Percentiles rank a stretch among this genome's conserved stretches.
phyloP scores from a whole-genome alignment of 2,329 filamentous ascomycete species.

The Venturia oleaginea region DNA sequence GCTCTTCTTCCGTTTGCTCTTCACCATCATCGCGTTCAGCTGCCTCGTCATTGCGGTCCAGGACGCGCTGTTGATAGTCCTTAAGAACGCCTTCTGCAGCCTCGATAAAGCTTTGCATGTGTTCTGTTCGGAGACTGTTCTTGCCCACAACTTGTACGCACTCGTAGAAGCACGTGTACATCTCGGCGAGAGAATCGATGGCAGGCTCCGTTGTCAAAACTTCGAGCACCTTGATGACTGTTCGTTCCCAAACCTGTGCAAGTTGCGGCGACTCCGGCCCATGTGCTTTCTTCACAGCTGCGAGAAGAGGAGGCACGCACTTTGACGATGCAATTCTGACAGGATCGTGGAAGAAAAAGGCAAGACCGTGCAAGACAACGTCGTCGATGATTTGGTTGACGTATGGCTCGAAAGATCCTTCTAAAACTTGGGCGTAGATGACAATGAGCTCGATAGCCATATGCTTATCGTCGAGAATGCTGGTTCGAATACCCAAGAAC shows the following conservation, averaged over 20 bases:
- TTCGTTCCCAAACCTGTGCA: constrained; percentile 71
- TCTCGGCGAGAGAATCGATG: constrained; percentile 92
- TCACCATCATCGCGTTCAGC: constrained; percentile 81
- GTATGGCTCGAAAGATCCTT: constrained; percentile 83
- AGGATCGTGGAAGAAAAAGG: constrained; percentile 99
- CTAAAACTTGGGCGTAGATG: constrained; percentile 93
- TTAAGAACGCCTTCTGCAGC: constrained; percentile 76
- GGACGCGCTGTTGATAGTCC: constrained; percentile 85
- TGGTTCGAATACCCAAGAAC: constrained; percentile 96
- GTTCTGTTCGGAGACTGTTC: constrained; percentile 64
- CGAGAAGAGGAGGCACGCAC: constrained; percentile 84
- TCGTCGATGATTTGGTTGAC: constrained; percentile 92
- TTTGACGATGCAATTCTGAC: constrained; percentile 93
- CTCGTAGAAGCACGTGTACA: constrained; percentile 99
- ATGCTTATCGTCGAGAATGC: constrained; percentile 94
- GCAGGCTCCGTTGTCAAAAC: constrained; percentile 89
- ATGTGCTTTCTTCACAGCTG: constrained; percentile 87
- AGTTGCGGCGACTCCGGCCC: constrained; percentile 73
- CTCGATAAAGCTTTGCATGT: constrained; percentile 83
- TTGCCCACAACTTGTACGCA: constrained; percentile 90
- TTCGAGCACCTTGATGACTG: constrained; percentile 84
- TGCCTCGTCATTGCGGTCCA: constrained; percentile 73
- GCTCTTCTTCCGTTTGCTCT: constrained; percentile 75
- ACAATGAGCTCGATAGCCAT: constrained; percentile 98
- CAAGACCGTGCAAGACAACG: constrained; percentile 84